These are phyloP conservation scores for Asclepias syriaca DNA, from an alignment of 257 asterid genomes.

Conservation along the genomic window DNA sequence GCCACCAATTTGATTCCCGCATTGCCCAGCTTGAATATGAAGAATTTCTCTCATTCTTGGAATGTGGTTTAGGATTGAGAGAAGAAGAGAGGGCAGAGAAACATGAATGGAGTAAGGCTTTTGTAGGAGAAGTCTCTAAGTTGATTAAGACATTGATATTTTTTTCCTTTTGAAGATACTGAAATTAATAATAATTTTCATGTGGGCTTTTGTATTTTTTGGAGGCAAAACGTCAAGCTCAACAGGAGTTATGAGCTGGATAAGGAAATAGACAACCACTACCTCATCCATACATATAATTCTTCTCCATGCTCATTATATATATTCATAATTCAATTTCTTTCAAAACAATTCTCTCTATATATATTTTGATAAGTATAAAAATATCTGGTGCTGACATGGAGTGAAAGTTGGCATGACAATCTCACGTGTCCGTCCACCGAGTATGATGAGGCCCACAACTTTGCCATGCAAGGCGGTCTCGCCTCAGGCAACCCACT, in stretches of 20 bases:
- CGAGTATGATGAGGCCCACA: too few species aligned
- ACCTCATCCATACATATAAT: neutral
- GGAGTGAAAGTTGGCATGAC: too few species aligned
- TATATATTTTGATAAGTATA: too few species aligned
- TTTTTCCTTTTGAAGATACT: constrained; percentile 14
- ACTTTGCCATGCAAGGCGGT: too few species aligned
- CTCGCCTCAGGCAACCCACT: too few species aligned
- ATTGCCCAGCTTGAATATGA: constrained; percentile 73
- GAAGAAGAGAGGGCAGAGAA: constrained; percentile 10
- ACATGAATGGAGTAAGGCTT: constrained; percentile 20
- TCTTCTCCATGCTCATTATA: neutral
- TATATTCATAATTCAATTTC: too few species aligned
- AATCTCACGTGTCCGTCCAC: too few species aligned
- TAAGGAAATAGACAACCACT: constrained; percentile 34
- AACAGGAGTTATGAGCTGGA: constrained; percentile 56
- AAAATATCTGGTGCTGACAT: too few species aligned
- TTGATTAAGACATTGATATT: constrained; percentile 48
- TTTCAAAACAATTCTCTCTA: too few species aligned
- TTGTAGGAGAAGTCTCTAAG: constrained; percentile 22
- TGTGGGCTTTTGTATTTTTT: constrained; percentile 44
- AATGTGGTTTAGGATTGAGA: neutral
- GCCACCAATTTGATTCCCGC: constrained; percentile 74
- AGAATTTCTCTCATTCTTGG: constrained; percentile 59
- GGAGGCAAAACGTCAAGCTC: constrained; percentile 42
- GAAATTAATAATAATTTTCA: constrained; percentile 23